These are phyloP conservation scores for Saccharomycopsis phalli DNA, from an alignment of 1,139 yeast species.

Conservation along the genomic window DNA sequence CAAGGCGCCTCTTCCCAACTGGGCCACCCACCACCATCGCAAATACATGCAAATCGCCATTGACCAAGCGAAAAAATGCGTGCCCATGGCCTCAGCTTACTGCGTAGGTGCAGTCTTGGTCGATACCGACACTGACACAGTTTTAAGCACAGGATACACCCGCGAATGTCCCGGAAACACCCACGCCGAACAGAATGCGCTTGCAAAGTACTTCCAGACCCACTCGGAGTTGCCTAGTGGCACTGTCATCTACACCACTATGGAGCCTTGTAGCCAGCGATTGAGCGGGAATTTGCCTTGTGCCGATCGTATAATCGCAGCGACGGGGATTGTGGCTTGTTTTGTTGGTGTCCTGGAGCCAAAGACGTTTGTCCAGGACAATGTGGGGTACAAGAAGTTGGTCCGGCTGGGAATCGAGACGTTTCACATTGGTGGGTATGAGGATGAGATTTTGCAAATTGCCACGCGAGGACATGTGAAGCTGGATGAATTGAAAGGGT, in stretches of 20 bases:
- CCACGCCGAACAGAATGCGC: conserved; percentile 95
- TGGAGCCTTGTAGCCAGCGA: conserved; percentile 94
- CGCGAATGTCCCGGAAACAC: conserved; percentile 93
- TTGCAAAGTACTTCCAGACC: conserved; percentile 56
- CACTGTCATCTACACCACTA: conserved; percentile 81
- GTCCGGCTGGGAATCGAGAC: conserved; percentile 55
- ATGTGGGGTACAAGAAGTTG: conserved; percentile 52
- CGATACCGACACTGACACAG: conserved; percentile 38
- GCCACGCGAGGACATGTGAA: conserved; percentile 64
- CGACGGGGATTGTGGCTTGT: conserved; percentile 55
- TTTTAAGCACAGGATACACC: conserved; percentile 76
- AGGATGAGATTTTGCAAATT: conserved; percentile 58
- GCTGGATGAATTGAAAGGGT: neutral
- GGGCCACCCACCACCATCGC: conserved; percentile 64
- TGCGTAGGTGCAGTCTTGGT: conserved; percentile 91
- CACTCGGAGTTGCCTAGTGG: conserved; percentile 54
- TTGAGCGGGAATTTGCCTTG: conserved; percentile 90
- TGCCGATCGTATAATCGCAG: conserved; percentile 59
- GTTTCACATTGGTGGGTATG: conserved; percentile 76
- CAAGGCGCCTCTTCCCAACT: conserved; percentile 71
- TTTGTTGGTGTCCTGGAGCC: conserved; percentile 95
- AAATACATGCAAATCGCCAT: conserved; percentile 54
- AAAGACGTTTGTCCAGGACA: conserved; percentile 72
- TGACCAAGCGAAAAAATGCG: conserved; percentile 71
- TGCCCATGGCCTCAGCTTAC: conserved; percentile 77